Evolutionary conservation across 805 yeast species (phyloP), one percentile per base, ranked within the genome.

Genomic region (Teunomyces cretensis): DNA sequence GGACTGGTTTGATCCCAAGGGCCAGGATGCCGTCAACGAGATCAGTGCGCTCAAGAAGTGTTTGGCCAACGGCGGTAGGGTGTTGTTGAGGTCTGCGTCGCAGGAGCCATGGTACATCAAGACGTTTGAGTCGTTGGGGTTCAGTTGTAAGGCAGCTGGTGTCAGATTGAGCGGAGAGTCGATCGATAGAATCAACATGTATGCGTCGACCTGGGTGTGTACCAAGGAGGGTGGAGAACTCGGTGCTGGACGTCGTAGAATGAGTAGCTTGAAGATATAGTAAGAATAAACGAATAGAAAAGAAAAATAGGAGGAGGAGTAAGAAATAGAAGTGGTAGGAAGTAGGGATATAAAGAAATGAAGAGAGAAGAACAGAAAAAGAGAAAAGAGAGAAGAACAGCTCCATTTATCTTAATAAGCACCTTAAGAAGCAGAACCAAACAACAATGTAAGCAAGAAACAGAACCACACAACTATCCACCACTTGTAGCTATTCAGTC

Each of bases 161-260:
- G 73, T 83, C 16, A 77, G 96, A 65, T 62, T 67, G 43, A 64
- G 83, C 15, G 88, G 88, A 7, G 67, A 71, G 44, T 72, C 86
- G 46, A 87, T 87, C 61, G 95, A 87, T 62, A 75, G 95, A 52
- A 85, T 82, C 51, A 87, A 88, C 65, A 87, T 87, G 95, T 87
- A 87, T 61, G 94, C 95, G 2, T 84, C 92, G 2, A 86, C 95
- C 1, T 87, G 95, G 95, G 80, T 88, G 14, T 84, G 91, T 62
- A 81, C 84, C 24, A 86, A 86, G 60, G 45, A 38, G 9, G 45
- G 24, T 30, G 26, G 41, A 32, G n/a, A 36, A 19, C 30, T 42
- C 24, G 44, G 37, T 24, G 48, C 47, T 14, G 48, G 48, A 4
- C 57, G 64, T 36, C 70, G 81, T 49, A 69, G 77, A 44, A 77